Evolutionary conservation across 2,329 filamentous ascomycete species (phyloP).

Genomic region (Calonectria fujianensis): DNA sequence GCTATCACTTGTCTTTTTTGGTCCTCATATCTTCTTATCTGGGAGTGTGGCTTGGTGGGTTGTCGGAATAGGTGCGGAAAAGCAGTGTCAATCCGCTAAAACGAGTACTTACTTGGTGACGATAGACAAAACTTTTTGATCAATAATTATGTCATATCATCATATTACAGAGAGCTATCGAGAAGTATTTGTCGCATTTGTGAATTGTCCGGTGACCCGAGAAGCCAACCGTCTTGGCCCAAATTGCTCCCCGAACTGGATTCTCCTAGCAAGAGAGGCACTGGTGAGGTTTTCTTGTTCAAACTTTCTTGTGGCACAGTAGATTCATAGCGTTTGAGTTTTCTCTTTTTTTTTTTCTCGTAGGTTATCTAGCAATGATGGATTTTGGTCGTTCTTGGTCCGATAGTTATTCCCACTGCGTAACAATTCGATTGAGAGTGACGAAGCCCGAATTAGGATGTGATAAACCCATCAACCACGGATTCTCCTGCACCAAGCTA

Average conservation of each 20-base stretch:
- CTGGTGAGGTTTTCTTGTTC: background rate
- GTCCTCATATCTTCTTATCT: conserved; percentile 7
- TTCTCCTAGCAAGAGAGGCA: background rate
- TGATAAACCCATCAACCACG: too few relatives aligned
- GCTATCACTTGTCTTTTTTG: conserved; percentile 28
- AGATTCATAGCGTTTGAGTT: background rate
- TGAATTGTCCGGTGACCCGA: background rate
- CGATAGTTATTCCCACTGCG: too few relatives aligned
- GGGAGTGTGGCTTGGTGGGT: conserved; percentile 30
- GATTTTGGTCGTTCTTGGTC: too few relatives aligned
- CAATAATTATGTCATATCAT: background rate
- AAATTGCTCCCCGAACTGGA: background rate
- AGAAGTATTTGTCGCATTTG: background rate
- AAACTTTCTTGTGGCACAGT: background rate
- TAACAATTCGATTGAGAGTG: background rate
- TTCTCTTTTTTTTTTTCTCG: background rate
- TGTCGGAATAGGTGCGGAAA: conserved; percentile 9
- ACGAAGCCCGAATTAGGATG: background rate
- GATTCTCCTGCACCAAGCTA: background rate
- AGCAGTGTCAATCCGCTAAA: conserved; percentile 11
- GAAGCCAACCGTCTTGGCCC: background rate
- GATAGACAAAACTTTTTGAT: conserved; percentile 29
- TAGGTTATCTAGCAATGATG: too few relatives aligned
- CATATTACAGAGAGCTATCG: background rate
- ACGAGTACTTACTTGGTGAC: conserved; percentile 36